A percentile compares a stretch with the other conserved stretches of the same genome.
Evolutionary conservation across 805 yeast genomes (phyloP).

Genomic region (Yarrowia sp.): DNA sequence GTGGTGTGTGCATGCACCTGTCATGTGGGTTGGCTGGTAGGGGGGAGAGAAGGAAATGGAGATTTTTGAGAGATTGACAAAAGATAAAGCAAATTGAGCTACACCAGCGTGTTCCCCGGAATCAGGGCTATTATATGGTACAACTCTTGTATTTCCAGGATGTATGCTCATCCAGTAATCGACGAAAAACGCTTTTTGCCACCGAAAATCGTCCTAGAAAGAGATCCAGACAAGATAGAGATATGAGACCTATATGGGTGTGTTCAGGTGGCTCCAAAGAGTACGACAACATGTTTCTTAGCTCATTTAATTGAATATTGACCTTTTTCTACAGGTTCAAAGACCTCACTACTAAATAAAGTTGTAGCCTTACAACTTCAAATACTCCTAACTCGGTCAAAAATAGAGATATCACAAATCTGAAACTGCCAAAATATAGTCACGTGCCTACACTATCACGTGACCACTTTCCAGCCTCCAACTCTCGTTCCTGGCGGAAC

Average conservation of each 20-base stretch:
- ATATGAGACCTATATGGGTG: neutral
- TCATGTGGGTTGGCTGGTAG: constrained; percentile 6
- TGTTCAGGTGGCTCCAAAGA: too few relatives aligned
- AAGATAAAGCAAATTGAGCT: too few relatives aligned
- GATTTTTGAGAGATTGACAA: neutral
- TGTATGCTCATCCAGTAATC: too few relatives aligned
- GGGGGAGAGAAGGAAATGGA: neutral
- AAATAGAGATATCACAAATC: neutral
- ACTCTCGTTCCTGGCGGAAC: too few relatives aligned
- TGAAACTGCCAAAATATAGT: neutral
- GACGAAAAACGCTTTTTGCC: too few relatives aligned
- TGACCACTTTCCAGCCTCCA: neutral
- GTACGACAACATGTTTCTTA: too few relatives aligned
- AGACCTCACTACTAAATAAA: neutral
- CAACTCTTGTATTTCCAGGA: too few relatives aligned
- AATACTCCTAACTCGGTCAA: neutral
- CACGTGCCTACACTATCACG: neutral
- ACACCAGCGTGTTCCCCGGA: too few relatives aligned
- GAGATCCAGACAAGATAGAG: neutral
- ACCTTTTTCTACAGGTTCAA: neutral
- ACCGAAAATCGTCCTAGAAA: too few relatives aligned
- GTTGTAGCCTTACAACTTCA: neutral
- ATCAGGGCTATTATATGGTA: too few relatives aligned
- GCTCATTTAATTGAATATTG: too few relatives aligned
- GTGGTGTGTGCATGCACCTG: constrained; percentile 34